These are phyloP conservation scores for Inonotus obliquus DNA, from an alignment of 1,284 basidiomycete species.

Conservation along the genomic window DNA sequence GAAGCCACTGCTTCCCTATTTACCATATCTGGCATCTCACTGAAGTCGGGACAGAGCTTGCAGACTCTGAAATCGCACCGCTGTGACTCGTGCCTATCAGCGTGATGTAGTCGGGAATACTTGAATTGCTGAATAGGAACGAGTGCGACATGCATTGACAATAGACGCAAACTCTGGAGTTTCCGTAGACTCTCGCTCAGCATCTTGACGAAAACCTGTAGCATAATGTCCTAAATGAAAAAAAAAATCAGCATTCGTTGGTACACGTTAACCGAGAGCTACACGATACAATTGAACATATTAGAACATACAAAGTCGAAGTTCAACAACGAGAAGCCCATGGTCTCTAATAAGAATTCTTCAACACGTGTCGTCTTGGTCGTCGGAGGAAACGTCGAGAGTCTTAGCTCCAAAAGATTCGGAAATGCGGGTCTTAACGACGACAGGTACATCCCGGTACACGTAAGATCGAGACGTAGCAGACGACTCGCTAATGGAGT, in stretches of 20 bases:
- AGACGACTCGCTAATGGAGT: not conserved
- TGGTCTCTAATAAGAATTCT: not conserved
- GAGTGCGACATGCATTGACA: not conserved
- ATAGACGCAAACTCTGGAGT: not conserved
- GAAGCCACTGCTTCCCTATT: not conserved
- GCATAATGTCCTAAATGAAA: not conserved
- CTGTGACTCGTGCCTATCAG: not conserved
- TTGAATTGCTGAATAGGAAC: not conserved
- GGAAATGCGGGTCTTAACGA: not conserved
- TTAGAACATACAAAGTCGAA: not conserved
- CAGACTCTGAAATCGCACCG: not conserved
- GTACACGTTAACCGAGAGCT: not conserved
- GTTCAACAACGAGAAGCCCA: not conserved
- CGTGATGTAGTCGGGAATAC: not conserved
- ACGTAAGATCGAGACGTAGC: not conserved
- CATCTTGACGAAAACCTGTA: not conserved
- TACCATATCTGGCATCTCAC: not conserved
- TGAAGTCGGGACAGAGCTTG: not conserved
- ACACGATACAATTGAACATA: not conserved
- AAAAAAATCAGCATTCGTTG: not conserved
- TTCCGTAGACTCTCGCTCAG: not conserved
- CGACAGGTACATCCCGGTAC: not conserved
- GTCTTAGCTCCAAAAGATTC: slow-evolving; percentile 6
- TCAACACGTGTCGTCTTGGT: not conserved
- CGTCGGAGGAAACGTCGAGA: not conserved